Percentiles rank a stretch among this genome's conserved stretches.
phyloP scores from a whole-genome alignment of 2,329 filamentous ascomycete genomes.

The Talaromyces islandicus region DNA sequence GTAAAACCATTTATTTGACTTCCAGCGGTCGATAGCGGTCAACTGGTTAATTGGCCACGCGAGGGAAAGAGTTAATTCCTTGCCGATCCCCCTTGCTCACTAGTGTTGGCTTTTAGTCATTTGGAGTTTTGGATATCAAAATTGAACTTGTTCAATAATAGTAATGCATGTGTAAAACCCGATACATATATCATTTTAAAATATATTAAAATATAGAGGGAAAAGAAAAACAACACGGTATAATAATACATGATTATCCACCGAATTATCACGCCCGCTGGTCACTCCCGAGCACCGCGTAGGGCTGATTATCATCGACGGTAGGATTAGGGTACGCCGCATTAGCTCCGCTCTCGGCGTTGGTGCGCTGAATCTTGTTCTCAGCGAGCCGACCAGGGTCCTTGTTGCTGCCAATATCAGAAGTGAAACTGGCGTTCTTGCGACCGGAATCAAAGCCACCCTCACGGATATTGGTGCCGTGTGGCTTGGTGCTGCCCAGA shows the following conservation, averaged over 20 bases:
- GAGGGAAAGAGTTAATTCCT: background rate
- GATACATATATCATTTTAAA: background rate
- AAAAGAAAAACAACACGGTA: no score
- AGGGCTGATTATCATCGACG: conserved; percentile 20
- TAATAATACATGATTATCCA: background rate
- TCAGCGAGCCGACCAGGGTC: conserved; percentile 50
- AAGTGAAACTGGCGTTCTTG: conserved; percentile 46
- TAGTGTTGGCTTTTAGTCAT: background rate
- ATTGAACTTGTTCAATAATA: no score
- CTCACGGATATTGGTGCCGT: conserved; percentile 48
- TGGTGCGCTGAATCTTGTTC: conserved; percentile 26
- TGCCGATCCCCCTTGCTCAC: background rate
- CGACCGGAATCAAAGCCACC: conserved; percentile 38
- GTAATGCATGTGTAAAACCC: background rate
- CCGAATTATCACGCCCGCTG: conserved; percentile 6
- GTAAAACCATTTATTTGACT: no score
- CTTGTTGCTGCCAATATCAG: conserved; percentile 49
- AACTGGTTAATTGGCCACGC: background rate
- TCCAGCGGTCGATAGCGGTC: background rate
- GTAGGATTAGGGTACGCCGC: conserved; percentile 16
- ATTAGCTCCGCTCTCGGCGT: conserved; percentile 22
- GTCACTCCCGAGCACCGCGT: conserved; percentile 12
- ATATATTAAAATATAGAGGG: no score
- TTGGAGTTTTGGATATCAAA: no score
- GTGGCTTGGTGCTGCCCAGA: conserved; percentile 32